Evolutionary conservation across 208 protist genomes (phyloP), one percentile per base, ranked within the genome.

Genomic region (Blechomonas ayalai): DNA sequence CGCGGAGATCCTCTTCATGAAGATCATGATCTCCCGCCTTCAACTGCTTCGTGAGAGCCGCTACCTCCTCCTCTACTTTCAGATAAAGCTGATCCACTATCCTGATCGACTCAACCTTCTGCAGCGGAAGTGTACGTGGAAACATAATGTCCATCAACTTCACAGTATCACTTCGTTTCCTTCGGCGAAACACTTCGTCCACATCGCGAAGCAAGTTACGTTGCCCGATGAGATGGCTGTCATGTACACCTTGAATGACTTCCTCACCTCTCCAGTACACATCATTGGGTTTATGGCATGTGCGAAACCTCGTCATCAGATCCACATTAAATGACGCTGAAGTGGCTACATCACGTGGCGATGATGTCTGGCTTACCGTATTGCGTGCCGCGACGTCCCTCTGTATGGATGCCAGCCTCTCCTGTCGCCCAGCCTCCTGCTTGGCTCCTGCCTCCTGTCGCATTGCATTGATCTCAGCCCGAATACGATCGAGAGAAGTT

Each of bases 161-260:
- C 36, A 57, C 20, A 10, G 67, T 78, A 34, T 73, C 54, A 29
- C 47, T 57, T 16, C 73, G 69, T 4, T 60, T 55, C 31, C 33
- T 46, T 38, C 53, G 66, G 36, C 79, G 55, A 47, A 92, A 38
- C 3, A 92, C 67, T 24, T 92, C 83, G 38, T 88, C 70, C 0
- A 66, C 59, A 24, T 88, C 73, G 6, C 62, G 46, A 20, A 81
- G 72, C 3, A 85, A 43, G 29, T 52, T 60, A 27, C 57, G 45
- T 33, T 64, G 41, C 25, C 58, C 20, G 10, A 60, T 18, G 39
- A 54, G 39, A 27, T 73, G 38, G 8, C 59, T 56, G 23, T 59
- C 62, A 2, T 40, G 52, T 3, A 86, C 48, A 28, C 77, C 62
- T 15, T 79, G 57, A 7, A 62, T 5, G 6, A 82, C 73, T 38